These are phyloP conservation scores for Candida nitratophila DNA, from an alignment of 805 yeast genomes.

Conservation along the genomic window DNA sequence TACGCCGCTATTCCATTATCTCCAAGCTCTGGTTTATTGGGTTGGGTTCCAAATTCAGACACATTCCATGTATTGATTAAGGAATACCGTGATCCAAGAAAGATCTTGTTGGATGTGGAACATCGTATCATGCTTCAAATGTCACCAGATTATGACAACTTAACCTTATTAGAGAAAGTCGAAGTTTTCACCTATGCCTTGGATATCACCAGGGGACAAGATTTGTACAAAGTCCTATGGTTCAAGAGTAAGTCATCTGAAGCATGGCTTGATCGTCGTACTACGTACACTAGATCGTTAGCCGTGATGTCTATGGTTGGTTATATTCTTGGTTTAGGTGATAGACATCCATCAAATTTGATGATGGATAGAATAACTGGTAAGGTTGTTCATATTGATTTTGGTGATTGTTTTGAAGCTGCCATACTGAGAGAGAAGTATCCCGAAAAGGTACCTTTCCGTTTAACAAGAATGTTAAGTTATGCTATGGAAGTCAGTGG, in stretches of 20 bases:
- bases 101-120: conserved; percentile 83
- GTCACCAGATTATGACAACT: conserved; percentile 94
- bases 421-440: conserved; percentile 94
- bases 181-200: conserved; percentile 95
- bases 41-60: conserved; percentile 97
- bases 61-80: conserved; percentile 90
- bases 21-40: conserved; percentile 92
- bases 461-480: conserved; percentile 93
- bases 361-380: conserved; percentile 95
- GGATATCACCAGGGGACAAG: conserved; percentile 95
- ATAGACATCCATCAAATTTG: conserved; percentile 94
- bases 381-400: conserved; percentile 93
- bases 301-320: conserved; percentile 99
- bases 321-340: conserved; percentile 93
- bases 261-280: conserved; percentile 95
- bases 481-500: conserved; percentile 99
- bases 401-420: conserved; percentile 98
- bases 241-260: conserved; percentile 92
- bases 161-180: conserved; percentile 85
- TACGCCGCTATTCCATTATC: conserved; percentile 93
- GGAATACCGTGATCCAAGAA: conserved; percentile 88
- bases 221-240: conserved; percentile 92
- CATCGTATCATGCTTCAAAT: conserved; percentile 94
- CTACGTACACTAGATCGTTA: conserved; percentile 89
- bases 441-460: conserved; percentile 97